Evolutionary conservation across 2,329 filamentous ascomycete genomes (phyloP).

Genomic region (Pestalotiopsis sp.): DNA sequence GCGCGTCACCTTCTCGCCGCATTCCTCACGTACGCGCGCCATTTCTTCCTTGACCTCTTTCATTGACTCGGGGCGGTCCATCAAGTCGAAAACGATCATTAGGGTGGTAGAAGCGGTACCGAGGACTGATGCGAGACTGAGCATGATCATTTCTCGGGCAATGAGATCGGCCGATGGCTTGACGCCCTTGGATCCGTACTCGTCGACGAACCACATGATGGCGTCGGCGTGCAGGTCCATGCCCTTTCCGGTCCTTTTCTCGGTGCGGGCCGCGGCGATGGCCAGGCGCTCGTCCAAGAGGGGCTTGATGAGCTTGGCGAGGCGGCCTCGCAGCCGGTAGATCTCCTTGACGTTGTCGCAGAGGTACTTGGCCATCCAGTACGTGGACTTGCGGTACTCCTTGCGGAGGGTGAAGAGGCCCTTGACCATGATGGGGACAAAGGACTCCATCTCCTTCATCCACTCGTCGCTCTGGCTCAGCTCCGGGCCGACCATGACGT

Average conservation of each 20-base stretch:
- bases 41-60: neutral
- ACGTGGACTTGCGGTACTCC: neutral
- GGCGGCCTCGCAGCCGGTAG: neutral
- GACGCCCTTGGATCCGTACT: neutral
- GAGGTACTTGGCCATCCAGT: neutral
- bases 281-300: neutral
- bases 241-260: neutral
- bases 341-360: neutral
- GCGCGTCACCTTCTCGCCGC: neutral
- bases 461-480: neutral
- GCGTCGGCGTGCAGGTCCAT: neutral
- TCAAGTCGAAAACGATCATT: neutral
- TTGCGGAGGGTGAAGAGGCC: neutral
- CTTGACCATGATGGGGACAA: neutral
- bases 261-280: neutral
- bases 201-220: neutral
- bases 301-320: neutral
- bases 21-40: neutral
- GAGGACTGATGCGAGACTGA: neutral
- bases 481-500: neutral
- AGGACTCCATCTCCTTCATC: neutral
- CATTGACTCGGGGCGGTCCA: neutral
- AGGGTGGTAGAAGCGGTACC: neutral
- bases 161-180: neutral
- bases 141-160: neutral